Evolutionary conservation across 2,329 filamentous ascomycete species (phyloP), one percentile per base, ranked within the genome.

Genomic region (Domatiomyces catenatus): DNA sequence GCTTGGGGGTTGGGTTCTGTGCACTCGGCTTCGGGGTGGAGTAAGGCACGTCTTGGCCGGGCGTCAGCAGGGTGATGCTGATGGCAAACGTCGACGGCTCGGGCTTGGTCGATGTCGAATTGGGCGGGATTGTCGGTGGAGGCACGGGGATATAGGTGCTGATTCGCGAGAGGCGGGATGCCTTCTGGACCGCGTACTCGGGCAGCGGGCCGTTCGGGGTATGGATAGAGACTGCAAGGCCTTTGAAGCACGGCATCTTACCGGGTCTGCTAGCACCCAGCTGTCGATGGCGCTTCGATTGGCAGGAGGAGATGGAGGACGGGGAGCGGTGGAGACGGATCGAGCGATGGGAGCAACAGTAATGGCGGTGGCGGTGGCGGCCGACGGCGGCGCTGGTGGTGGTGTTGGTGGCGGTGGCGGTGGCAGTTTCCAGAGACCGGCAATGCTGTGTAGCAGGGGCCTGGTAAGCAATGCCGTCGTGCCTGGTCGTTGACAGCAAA

Each of bases 41-140:
- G 69, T 96, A 96, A 1, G 90, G 90, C 44, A 96, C 88, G 58
- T 87, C 80, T 54, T 94, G 79, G 52, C 84, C 84, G 8, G 89
- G 84, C 0, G 88, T 95, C 59, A 96, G 77, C 46, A 98, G 79
- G 2, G 92, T 96, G 63, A 98, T 96, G 48, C 90, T 96, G 62
- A 98, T 95, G 60, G 92, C 92, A 68, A 98, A 98, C 60, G 89
- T 92, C 54, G 92, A 88, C 60, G 93, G 84, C 70, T 96, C 88
- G 47, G 88, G 83, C 70, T 88, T 87, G 62, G 80, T 80, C 51
- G 77, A 76, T 54, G 80, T 73, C 39, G 77, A 72, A 62, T 81
- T 75, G 52, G 68, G 60, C 45, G 79, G 79, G 44, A 95, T 71
- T 68, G 85, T 86, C 43, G 90, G 84, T 56, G 89, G 84, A 36